A percentile compares a stretch with the other conserved stretches of the same genome.
Conservation (phyloP, 306 rosid species). For the Quercus parvula region DNA sequence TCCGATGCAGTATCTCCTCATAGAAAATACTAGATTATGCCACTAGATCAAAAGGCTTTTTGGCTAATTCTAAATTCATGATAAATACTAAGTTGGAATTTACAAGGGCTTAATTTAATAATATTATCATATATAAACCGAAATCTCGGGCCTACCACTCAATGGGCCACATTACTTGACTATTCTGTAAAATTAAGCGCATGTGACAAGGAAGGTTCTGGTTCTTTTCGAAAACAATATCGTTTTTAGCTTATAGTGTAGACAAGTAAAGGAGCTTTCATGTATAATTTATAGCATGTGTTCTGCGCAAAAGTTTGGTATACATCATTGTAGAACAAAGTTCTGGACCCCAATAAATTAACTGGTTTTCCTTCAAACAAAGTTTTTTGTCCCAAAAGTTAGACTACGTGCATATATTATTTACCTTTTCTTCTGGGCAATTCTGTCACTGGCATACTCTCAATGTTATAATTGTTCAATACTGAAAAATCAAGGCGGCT, state of each 20-base stretch:
- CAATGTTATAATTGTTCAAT: background rate
- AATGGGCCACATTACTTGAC: background rate
- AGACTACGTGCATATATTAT: background rate
- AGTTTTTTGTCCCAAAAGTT: background rate
- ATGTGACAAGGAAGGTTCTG: conserved; percentile 3
- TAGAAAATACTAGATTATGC: no score
- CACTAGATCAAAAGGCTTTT: no score
- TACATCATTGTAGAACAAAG: background rate
- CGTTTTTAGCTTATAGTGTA: background rate
- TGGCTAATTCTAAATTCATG: no score
- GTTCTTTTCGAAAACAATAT: background rate
- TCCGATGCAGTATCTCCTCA: no score
- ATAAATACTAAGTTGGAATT: no score
- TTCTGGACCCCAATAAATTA: background rate
- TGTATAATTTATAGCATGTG: background rate
- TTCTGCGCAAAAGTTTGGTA: background rate
- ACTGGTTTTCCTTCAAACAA: background rate
- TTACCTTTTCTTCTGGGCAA: background rate
- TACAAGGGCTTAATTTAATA: no score
- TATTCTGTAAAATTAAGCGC: background rate
- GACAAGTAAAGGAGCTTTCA: background rate
- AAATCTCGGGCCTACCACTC: background rate
- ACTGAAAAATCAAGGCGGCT: background rate
- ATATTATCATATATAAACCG: background rate
- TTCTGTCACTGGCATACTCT: background rate